Evolutionary conservation across 2,329 filamentous ascomycete genomes (phyloP).

Genomic region (Amesomyces nigricolor): DNA sequence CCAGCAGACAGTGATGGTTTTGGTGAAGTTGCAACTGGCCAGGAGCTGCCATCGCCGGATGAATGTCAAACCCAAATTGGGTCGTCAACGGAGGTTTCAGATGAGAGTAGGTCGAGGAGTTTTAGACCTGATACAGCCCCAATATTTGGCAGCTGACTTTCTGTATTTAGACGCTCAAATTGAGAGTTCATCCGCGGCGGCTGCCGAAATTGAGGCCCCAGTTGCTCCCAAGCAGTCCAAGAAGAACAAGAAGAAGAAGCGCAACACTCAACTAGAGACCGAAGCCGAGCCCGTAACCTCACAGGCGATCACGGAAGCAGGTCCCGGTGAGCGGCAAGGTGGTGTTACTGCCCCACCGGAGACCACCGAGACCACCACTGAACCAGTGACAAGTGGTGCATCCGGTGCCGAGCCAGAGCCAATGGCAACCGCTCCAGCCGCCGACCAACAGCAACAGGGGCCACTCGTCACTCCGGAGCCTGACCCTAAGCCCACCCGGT

Average conservation of each 20-base stretch:
- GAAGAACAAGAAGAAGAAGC: conserved; percentile 30
- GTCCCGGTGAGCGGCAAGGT: conserved; percentile 11
- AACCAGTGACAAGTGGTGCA: conserved; percentile 23
- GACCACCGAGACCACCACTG: conserved; percentile 19
- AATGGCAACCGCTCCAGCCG: conserved; percentile 15
- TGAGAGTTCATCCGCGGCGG: neutral
- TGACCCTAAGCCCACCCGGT: neutral
- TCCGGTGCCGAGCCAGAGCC: conserved; percentile 14
- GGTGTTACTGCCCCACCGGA: conserved; percentile 14
- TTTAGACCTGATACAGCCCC: neutral
- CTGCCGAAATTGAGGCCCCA: neutral
- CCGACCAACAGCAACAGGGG: conserved; percentile 8
- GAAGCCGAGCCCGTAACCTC: conserved; percentile 7
- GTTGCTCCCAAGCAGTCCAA: conserved; percentile 24
- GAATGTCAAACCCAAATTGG: neutral
- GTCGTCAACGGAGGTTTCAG: neutral
- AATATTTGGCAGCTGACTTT: neutral
- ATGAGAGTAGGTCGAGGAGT: conserved; percentile 5
- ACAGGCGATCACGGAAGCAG: conserved; percentile 7
- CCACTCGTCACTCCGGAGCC: conserved; percentile 4
- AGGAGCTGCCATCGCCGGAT: neutral
- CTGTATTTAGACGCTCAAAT: neutral
- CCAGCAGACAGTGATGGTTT: neutral
- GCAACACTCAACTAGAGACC: conserved; percentile 13
- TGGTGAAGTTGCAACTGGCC: neutral